Conservation (phyloP, 2,329 filamentous ascomycete genomes). For the Nakataea oryzae region DNA sequence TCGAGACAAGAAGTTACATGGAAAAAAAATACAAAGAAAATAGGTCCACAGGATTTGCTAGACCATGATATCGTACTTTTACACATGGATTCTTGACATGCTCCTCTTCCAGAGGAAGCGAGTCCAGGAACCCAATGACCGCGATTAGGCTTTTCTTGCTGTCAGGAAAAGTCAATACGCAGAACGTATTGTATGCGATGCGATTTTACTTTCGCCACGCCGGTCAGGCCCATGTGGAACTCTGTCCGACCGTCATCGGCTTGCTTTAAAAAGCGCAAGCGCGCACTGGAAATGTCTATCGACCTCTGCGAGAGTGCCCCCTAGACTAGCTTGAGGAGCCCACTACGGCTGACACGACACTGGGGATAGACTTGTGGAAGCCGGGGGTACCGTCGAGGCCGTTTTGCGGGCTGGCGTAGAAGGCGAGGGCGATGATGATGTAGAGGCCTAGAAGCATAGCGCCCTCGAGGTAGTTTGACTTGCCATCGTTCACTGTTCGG, state of each 20-base stretch:
- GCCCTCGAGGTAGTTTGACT: conserved; percentile 76
- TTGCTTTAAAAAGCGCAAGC: background rate
- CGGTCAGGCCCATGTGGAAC: background rate
- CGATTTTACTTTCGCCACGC: background rate
- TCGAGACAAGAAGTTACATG: background rate
- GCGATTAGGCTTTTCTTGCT: background rate
- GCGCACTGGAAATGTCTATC: background rate
- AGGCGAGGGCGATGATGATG: conserved; percentile 49
- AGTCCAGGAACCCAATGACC: background rate
- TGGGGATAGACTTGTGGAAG: background rate
- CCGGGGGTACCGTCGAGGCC: background rate
- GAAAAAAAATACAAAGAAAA: background rate
- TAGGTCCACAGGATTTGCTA: background rate
- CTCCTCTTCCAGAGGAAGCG: too few relatives aligned
- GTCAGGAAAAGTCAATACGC: background rate
- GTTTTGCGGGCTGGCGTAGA: conserved; percentile 42
- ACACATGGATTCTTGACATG: background rate
- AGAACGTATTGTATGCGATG: background rate
- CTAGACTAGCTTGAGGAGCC: background rate
- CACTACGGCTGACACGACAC: background rate
- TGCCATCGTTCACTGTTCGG: conserved; percentile 58
- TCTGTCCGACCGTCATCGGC: background rate
- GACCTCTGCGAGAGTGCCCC: background rate
- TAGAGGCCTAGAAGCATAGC: conserved; percentile 55
- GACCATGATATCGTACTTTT: background rate